Conservation (phyloP, 805 yeast species). For the Cyberlindnera sargentensis region DNA sequence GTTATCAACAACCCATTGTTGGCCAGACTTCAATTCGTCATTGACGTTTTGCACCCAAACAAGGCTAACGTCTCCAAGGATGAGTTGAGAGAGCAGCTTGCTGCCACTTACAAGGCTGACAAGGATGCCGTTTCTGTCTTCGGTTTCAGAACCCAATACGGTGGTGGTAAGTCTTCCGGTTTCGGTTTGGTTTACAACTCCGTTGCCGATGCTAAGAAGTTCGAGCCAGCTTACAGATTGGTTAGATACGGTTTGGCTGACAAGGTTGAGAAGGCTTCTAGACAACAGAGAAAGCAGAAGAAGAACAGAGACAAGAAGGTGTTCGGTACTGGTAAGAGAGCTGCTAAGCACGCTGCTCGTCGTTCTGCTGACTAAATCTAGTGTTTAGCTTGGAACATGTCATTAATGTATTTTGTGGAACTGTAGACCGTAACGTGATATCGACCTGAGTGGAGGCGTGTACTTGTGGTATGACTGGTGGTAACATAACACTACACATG, state of each 20-base stretch:
- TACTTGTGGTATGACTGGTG: background rate
- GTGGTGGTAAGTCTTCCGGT: constrained; percentile 99
- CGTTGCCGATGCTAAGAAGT: constrained; percentile 94
- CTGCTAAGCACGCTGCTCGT: constrained; percentile 87
- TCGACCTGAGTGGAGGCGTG: background rate
- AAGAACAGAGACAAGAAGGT: constrained; percentile 99
- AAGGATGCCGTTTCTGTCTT: constrained; percentile 94
- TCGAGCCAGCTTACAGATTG: constrained; percentile 99
- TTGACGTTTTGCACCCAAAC: constrained; percentile 99
- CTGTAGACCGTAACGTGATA: background rate
- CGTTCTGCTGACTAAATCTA: constrained; percentile 71
- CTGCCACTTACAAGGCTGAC: constrained; percentile 84
- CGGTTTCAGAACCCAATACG: constrained; percentile 99
- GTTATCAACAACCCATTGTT: constrained; percentile 98
- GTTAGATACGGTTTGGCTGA: constrained; percentile 97
- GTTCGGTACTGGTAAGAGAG: constrained; percentile 96
- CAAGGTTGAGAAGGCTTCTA: constrained; percentile 94
- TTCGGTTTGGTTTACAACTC: constrained; percentile 99
- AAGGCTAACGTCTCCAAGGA: constrained; percentile 98
- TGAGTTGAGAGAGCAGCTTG: constrained; percentile 93
- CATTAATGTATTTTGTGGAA: background rate
- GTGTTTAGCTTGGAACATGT: constrained; percentile 5
- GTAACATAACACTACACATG: background rate
- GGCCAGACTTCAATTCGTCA: constrained; percentile 99
- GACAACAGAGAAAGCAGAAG: constrained; percentile 99